phyloP scores from a whole-genome alignment of 2,329 filamentous ascomycete species.

The Hypoxylon sp. region DNA sequence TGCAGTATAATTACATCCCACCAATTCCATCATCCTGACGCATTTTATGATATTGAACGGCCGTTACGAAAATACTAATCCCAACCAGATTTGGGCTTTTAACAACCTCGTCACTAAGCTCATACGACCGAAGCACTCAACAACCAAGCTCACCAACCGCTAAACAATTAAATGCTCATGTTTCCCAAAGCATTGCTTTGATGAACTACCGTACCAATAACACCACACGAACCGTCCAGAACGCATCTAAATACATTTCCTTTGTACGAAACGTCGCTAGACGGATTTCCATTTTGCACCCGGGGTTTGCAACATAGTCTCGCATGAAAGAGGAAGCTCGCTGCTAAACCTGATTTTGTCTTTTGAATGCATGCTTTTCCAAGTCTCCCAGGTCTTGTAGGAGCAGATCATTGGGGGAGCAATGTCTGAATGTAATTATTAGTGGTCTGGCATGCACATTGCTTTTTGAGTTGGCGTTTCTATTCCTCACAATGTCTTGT shows the following conservation, averaged over 20 bases:
- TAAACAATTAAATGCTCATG: conserved; percentile 20
- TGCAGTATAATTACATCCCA: conserved; percentile 8
- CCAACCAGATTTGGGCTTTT: conserved; percentile 16
- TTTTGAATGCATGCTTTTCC: conserved; percentile 26
- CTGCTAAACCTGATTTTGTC: conserved; percentile 28
- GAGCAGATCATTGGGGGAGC: conserved; percentile 9
- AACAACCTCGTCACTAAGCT: conserved; percentile 14
- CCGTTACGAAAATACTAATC: conserved; percentile 36
- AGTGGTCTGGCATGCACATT: conserved; percentile 12
- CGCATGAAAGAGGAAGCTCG: conserved; percentile 25
- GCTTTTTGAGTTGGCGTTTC: conserved; percentile 16
- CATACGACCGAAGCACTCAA: conserved; percentile 11
- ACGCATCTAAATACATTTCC: conserved; percentile 43
- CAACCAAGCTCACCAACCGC: conserved; percentile 5
- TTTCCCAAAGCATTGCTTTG: conserved; percentile 7
- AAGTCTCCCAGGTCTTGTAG: conserved; percentile 8
- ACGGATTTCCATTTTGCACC: conserved; percentile 31
- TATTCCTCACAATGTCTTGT: conserved; percentile 1
- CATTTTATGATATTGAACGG: conserved; percentile 43
- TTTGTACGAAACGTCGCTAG: conserved; percentile 43
- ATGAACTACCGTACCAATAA: conserved; percentile 15
- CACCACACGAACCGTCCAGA: conserved; percentile 25
- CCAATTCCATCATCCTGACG: conserved; percentile 15
- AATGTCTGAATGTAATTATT: conserved; percentile 37
- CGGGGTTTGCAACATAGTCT: conserved; percentile 35